These are phyloP conservation scores for Linum tenue DNA, from an alignment of 345 rosid genomes.

Conservation along the genomic window DNA sequence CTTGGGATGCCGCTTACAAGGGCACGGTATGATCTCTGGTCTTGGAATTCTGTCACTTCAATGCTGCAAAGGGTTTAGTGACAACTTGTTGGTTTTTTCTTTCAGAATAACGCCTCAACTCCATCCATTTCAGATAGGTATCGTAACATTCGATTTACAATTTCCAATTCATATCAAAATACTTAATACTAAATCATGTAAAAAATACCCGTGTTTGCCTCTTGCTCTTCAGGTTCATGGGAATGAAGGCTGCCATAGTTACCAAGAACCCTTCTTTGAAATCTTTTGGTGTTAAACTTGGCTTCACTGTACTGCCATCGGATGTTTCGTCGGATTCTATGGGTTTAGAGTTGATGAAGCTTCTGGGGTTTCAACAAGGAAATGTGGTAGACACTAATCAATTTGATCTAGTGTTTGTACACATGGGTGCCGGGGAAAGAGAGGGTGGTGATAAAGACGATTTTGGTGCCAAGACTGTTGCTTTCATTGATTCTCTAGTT, in stretches of 20 bases:
- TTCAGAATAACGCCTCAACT: slow-evolving; percentile 16
- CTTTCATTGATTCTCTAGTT: slow-evolving; percentile 41
- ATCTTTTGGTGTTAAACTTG: slow-evolving; percentile 48
- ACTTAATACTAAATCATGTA: not conserved
- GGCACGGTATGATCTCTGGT: slow-evolving; percentile 32
- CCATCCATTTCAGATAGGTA: slow-evolving; percentile 58
- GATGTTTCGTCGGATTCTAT: slow-evolving; percentile 26
- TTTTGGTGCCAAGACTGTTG: slow-evolving; percentile 19
- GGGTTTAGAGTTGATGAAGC: slow-evolving; percentile 33
- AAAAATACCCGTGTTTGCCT: slow-evolving; percentile 1
- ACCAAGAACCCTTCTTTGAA: slow-evolving; percentile 35
- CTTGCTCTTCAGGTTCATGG: slow-evolving; percentile 56
- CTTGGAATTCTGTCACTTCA: slow-evolving; percentile 22
- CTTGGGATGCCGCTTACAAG: slow-evolving; percentile 32
- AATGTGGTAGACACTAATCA: slow-evolving; percentile 34
- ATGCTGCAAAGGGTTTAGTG: not conserved
- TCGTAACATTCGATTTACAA: not conserved
- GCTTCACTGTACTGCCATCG: slow-evolving; percentile 35
- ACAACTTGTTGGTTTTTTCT: not conserved
- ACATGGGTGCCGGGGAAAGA: slow-evolving; percentile 40
- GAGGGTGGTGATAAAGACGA: slow-evolving; percentile 14
- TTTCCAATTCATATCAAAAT: not conserved
- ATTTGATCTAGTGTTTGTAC: slow-evolving; percentile 63
- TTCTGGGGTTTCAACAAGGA: slow-evolving; percentile 69
- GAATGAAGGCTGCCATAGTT: slow-evolving; percentile 63